Conservation (phyloP, 495 filamentous ascomycete species). For the Daldinia vernicosa region DNA sequence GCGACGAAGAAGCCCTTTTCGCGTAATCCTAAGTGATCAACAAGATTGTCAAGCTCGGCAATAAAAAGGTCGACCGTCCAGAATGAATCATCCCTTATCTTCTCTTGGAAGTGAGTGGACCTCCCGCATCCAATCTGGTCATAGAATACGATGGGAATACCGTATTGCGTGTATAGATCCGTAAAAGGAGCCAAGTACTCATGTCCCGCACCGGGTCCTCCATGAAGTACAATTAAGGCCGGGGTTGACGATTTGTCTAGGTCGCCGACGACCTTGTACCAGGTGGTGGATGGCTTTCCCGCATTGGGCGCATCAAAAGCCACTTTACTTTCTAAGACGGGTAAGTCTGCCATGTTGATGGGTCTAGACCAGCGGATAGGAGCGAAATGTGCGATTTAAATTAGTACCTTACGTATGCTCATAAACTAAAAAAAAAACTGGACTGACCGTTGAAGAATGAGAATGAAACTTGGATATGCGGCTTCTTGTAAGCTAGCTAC, state of each 20-base stretch:
- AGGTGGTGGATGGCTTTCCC: conserved; percentile 56
- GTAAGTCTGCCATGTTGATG: conserved; percentile 16
- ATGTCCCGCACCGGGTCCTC: conserved; percentile 59
- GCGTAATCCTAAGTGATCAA: conserved; percentile 52
- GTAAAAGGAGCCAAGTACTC: conserved; percentile 55
- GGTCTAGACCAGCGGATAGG: conserved; percentile 3
- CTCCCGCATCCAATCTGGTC: conserved; percentile 64
- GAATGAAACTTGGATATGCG: not conserved
- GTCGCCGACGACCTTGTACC: conserved; percentile 55
- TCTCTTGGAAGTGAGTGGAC: conserved; percentile 58
- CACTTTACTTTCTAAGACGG: conserved; percentile 39
- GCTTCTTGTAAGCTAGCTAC: conserved; percentile 1
- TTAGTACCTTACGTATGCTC: not conserved
- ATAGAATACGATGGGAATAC: conserved; percentile 62
- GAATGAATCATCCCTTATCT: conserved; percentile 50
- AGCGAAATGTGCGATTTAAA: not conserved
- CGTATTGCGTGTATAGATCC: conserved; percentile 48
- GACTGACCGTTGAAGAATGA: not conserved
- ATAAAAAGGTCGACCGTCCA: conserved; percentile 60
- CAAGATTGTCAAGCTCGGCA: conserved; percentile 62
- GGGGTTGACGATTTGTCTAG: conserved; percentile 27
- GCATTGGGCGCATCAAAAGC: conserved; percentile 50
- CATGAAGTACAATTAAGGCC: conserved; percentile 55
- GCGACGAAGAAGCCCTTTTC: conserved; percentile 53
- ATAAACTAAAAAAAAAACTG: conserved; percentile 6